A percentile compares a stretch with the other conserved stretches of the same genome.
Evolutionary conservation across 2,329 filamentous ascomycete species (phyloP).

Genomic region (Cladosporium cucumerinum): DNA sequence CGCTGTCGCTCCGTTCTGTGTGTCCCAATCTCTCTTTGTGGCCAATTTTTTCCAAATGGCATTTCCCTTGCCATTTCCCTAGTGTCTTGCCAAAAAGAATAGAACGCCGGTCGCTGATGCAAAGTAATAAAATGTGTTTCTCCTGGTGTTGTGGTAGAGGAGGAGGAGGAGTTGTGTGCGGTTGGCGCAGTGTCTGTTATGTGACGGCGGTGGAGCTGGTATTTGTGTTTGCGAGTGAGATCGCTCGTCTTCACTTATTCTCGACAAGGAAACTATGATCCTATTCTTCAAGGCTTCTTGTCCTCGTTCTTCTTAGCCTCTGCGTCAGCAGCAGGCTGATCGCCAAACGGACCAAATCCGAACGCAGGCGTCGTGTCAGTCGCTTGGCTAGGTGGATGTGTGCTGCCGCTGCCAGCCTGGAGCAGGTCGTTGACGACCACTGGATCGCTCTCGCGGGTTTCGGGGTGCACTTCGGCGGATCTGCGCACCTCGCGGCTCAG

Average conservation of each 20-base stretch:
- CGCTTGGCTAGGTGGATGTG: conserved; percentile 42
- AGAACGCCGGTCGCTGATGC: neutral
- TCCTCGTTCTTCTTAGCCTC: neutral
- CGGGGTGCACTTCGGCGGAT: conserved; percentile 46
- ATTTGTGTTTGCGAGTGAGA: neutral
- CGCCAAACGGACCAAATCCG: conserved; percentile 40
- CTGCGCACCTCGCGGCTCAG: conserved; percentile 37
- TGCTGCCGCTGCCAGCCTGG: conserved; percentile 24
- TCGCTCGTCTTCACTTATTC: neutral
- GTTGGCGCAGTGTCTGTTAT: neutral
- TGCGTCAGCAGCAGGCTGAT: conserved; percentile 31
- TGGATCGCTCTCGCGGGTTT: conserved; percentile 47
- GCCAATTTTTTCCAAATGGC: neutral
- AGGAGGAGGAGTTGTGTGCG: neutral
- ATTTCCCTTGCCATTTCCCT: neutral
- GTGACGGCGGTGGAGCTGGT: neutral
- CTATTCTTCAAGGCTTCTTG: conserved; percentile 35
- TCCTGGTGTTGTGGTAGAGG: neutral
- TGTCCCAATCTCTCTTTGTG: neutral
- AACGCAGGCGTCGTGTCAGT: conserved; percentile 45
- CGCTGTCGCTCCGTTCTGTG: neutral
- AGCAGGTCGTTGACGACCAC: conserved; percentile 44
- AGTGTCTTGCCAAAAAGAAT: neutral
- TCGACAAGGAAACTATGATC: neutral
- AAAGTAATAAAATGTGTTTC: neutral